phyloP scores from a whole-genome alignment of 2,329 filamentous ascomycete species.

The Ampelomyces quisqualis region DNA sequence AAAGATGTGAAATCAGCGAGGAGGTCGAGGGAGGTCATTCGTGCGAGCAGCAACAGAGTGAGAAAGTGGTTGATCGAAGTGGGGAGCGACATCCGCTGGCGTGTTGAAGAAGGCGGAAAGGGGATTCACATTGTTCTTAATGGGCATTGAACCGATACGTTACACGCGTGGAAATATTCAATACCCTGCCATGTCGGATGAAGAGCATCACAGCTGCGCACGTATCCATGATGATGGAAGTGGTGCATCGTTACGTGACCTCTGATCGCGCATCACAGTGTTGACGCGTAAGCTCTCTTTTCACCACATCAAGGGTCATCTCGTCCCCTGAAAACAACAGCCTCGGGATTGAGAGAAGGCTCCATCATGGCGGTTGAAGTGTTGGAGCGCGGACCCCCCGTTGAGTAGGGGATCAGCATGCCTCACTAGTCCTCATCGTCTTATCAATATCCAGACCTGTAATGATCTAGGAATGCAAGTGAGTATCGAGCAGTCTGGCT shows the following conservation, averaged over 20 bases:
- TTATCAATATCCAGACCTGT: too few relatives aligned
- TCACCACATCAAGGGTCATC: too few relatives aligned
- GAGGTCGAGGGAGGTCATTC: conserved; percentile 21
- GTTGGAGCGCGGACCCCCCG: too few relatives aligned
- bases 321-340: too few relatives aligned
- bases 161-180: not conserved
- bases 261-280: not conserved
- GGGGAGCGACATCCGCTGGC: too few relatives aligned
- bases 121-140: too few relatives aligned
- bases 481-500: too few relatives aligned
- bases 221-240: not conserved
- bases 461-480: too few relatives aligned
- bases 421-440: too few relatives aligned
- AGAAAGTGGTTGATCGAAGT: too few relatives aligned
- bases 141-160: not conserved
- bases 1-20: conserved; percentile 19
- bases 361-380: not conserved
- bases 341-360: not conserved
- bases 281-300: not conserved
- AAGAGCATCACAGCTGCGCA: not conserved
- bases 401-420: too few relatives aligned
- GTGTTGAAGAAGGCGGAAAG: too few relatives aligned
- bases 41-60: not conserved
- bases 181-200: not conserved
- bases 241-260: not conserved